A percentile compares a stretch with the other conserved stretches of the same genome.
Conservation (phyloP, 164 flowering plant species). For the Annona cherimola region DNA sequence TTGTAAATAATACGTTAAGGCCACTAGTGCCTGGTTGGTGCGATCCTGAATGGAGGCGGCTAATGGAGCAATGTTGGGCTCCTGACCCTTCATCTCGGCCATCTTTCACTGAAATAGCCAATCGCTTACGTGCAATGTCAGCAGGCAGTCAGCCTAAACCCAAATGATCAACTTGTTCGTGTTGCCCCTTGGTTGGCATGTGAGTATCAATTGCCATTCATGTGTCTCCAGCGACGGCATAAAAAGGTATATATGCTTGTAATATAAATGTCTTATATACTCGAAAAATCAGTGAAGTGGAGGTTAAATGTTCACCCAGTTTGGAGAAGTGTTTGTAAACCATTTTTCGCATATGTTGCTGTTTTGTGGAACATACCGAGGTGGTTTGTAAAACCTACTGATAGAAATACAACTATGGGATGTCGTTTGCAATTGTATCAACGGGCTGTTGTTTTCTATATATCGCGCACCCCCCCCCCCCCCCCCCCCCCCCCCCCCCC, state of each 20-base stretch:
- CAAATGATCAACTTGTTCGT: not conserved
- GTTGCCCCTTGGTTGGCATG: not conserved
- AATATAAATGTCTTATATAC: not conserved
- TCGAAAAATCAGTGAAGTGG: no score
- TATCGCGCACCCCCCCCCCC: no score
- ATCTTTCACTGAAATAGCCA: constrained; percentile 67
- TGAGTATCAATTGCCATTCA: not conserved
- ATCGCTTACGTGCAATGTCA: constrained; percentile 54
- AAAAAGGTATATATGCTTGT: not conserved
- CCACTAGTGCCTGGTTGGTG: constrained; percentile 63
- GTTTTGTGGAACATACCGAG: no score
- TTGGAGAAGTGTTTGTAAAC: no score
- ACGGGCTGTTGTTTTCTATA: no score
- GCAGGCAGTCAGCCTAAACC: constrained; percentile 33
- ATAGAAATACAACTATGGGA: no score
- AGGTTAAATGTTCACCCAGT: no score
- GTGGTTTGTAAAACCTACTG: no score
- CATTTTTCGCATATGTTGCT: no score
- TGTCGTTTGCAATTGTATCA: no score
- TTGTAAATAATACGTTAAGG: constrained; percentile 69
- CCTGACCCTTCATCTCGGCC: constrained; percentile 67
- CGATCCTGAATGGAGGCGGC: constrained; percentile 62
- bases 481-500: no score
- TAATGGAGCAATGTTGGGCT: constrained; percentile 88
- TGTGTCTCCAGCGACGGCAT: not conserved